phyloP scores from a whole-genome alignment of 345 rosid species.

The Balakata baccata region DNA sequence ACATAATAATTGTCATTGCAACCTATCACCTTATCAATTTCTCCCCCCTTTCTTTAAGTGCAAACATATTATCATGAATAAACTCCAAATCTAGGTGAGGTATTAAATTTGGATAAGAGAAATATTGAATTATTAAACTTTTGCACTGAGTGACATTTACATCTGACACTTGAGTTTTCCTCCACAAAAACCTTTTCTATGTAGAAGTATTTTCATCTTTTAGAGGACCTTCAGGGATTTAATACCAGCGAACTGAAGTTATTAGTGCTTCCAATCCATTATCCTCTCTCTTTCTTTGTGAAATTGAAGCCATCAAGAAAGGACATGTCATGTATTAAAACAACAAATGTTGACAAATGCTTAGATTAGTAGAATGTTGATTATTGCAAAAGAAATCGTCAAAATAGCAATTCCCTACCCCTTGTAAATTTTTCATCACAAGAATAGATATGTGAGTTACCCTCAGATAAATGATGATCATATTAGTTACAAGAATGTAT shows the following conservation, averaged over 20 bases:
- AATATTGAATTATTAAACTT: not conserved
- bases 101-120: not conserved
- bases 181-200: not conserved
- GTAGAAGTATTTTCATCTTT: not conserved
- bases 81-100: not conserved
- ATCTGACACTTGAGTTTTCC: not conserved
- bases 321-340: not conserved
- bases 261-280: not conserved
- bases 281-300: not conserved
- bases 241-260: not conserved
- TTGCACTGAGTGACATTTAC: not conserved
- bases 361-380: not conserved
- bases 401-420: slow-evolving; percentile 7
- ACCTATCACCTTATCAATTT: not conserved
- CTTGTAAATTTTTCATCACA: slow-evolving; percentile 24
- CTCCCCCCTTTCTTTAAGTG: not conserved
- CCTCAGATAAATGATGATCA: slow-evolving; percentile 66
- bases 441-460: slow-evolving; percentile 76
- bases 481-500: slow-evolving; percentile 86
- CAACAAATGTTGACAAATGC: not conserved
- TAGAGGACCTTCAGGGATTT: not conserved
- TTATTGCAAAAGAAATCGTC: not conserved
- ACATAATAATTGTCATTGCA: not conserved
- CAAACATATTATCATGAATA: not conserved
- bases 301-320: not conserved